phyloP scores from a whole-genome alignment of 1,139 yeast genomes.

The Meyerozyma guilliermondii region DNA sequence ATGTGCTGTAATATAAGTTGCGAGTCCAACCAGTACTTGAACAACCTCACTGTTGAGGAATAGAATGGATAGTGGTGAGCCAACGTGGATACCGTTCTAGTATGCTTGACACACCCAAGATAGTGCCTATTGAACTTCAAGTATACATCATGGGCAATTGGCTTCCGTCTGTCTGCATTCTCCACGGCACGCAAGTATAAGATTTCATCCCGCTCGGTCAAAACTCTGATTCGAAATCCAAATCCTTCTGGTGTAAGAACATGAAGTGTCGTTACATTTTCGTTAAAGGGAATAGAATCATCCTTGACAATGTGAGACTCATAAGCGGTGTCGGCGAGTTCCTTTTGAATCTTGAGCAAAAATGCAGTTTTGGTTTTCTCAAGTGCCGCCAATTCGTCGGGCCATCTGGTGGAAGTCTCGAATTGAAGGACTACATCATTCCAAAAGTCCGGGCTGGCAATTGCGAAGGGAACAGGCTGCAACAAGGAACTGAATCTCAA shows the following conservation, averaged over 20 bases:
- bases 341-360: constrained; percentile 64
- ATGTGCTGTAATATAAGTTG: constrained; percentile 65
- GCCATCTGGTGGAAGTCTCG: constrained; percentile 92
- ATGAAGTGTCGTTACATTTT: constrained; percentile 53
- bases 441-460: constrained; percentile 72
- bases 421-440: constrained; percentile 80
- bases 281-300: constrained; percentile 61
- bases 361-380: constrained; percentile 92
- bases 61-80: constrained; percentile 71
- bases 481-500: constrained; percentile 70
- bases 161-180: constrained; percentile 54
- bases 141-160: constrained; percentile 56
- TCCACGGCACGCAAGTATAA: constrained; percentile 66
- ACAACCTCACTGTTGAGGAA: constrained; percentile 75
- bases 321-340: constrained; percentile 50
- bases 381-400: constrained; percentile 78
- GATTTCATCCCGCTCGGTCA: constrained; percentile 78
- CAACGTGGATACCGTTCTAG: constrained; percentile 67
- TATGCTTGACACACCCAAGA: constrained; percentile 71
- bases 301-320: constrained; percentile 57
- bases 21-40: constrained; percentile 83
- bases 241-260: constrained; percentile 82
- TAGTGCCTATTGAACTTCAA: constrained; percentile 64
- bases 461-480: constrained; percentile 81
- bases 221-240: constrained; percentile 70